A percentile compares a stretch with the other conserved stretches of the same genome.
Evolutionary conservation across 1,284 basidiomycete genomes (phyloP).

Genomic region (Omphalotus olearius): DNA sequence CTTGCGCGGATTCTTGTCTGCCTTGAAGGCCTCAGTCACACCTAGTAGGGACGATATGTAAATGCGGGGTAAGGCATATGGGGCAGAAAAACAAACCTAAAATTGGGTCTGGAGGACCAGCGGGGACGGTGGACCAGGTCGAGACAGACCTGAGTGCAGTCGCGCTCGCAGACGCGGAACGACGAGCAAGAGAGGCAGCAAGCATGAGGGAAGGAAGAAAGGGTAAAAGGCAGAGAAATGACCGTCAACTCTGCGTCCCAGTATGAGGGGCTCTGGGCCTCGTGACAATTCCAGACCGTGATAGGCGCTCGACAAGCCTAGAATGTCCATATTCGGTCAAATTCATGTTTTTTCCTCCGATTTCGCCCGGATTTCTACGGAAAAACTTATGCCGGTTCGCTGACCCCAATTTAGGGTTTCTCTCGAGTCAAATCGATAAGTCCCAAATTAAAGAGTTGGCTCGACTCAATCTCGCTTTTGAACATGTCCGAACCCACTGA

Average conservation of each 20-base stretch:
- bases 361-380: too few relatives aligned
- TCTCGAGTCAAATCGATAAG: neutral
- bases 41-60: constrained; percentile 44
- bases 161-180: constrained; percentile 30
- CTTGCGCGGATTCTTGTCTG: constrained; percentile 86
- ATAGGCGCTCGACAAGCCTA: too few relatives aligned
- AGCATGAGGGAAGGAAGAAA: constrained; percentile 6
- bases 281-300: too few relatives aligned
- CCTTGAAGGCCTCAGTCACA: constrained; percentile 93
- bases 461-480: neutral
- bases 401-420: neutral
- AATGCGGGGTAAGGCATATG: constrained; percentile 4
- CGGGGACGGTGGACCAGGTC: constrained; percentile 80
- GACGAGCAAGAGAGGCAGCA: constrained; percentile 36
- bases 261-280: too few relatives aligned
- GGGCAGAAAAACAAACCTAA: constrained; percentile 56
- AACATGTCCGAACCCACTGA: constrained; percentile 17
- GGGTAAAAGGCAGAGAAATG: neutral
- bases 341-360: too few relatives aligned
- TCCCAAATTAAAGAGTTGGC: neutral
- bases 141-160: constrained; percentile 48
- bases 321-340: too few relatives aligned
- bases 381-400: too few relatives aligned
- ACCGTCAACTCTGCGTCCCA: neutral
- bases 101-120: constrained; percentile 92